Base-by-base conservation (phyloP, 2,329 filamentous ascomycete species). In the Coniella vitis region DNA sequence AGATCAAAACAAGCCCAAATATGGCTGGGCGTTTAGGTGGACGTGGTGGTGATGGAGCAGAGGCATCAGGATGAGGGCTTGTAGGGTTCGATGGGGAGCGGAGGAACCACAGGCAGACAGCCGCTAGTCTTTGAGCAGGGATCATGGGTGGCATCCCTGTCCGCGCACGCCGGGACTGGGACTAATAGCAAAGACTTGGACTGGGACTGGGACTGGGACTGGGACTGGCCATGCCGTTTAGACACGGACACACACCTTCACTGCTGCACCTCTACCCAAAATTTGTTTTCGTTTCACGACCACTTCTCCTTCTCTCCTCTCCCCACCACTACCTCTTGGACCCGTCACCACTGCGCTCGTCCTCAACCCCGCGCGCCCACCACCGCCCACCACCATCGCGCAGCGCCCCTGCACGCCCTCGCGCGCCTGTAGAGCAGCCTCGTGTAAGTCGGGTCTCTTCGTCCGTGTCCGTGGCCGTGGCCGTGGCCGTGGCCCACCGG, bases 1-100 rank as follows among this genome's bases (percentile, higher is more conserved):
- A 69, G 81, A 80, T 68, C 69, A 71, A 60, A 83, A 82, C 60
- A 75, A 87, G 82, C 78, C 78, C 74, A 82, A 81, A 72, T 76
- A 86, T 66, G 71, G 67, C 61, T 66, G 65, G 58, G 68, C 69
- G 64, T 63, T 59, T 17, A 17, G 25, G 12, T 20, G 25, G 7
- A 3, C 14, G 17, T 61, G 57, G 60, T 57, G 60, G 60, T 59
- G 55, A 56, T 55, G 59, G 55, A 48, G 55, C 61, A 57, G 56
- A 57, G 57, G 56, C 55, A 52, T 61, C 57, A 59, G 58, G 58
- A 58, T 62, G 60, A 61, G 59, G 57, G 56, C 60, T 59, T 58
- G 61, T 57, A 43, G 48, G 51, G 51, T 45, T 50, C 47, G 38
- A 53, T 41, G 51, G 51, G 51, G 51, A 53, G 47, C 42, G 51